Percentiles rank a stretch among this genome's conserved stretches.
These are phyloP conservation scores for Trichoderma sp. DNA, from an alignment of 2,329 filamentous ascomycete species.

Conservation along the genomic window DNA sequence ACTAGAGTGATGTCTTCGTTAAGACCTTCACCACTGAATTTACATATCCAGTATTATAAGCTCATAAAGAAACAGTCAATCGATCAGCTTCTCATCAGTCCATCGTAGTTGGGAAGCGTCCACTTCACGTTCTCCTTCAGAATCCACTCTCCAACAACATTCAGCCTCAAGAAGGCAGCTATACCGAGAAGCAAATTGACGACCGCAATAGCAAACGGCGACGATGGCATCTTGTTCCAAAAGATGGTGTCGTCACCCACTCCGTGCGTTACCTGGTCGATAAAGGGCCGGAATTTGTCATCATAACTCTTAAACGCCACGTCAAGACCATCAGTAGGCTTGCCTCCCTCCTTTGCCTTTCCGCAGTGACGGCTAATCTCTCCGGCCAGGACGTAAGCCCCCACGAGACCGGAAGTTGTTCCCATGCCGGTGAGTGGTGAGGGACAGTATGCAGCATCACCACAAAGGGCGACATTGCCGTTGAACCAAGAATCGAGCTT, in stretches of 20 bases:
- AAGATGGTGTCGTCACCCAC: background rate
- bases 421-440: slow-evolving; percentile 45
- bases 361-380: slow-evolving; percentile 32
- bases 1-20: background rate
- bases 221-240: background rate
- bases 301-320: slow-evolving; percentile 42
- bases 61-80: background rate
- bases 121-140: background rate
- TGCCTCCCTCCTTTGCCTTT: background rate
- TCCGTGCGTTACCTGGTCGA: slow-evolving; percentile 23
- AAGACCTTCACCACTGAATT: background rate
- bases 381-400: slow-evolving; percentile 52
- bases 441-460: slow-evolving; percentile 48
- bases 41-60: background rate
- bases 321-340: slow-evolving; percentile 26
- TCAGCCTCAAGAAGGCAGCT: background rate
- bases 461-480: slow-evolving; percentile 46
- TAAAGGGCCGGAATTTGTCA: slow-evolving; percentile 38
- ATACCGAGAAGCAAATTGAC: background rate
- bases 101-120: background rate
- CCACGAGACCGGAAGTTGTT: slow-evolving; percentile 44
- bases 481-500: slow-evolving; percentile 37
- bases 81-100: background rate
- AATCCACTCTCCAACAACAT: background rate
- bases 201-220: background rate